These are phyloP conservation scores for Peziza echinospora DNA, from an alignment of 495 filamentous ascomycete genomes.

Conservation along the genomic window DNA sequence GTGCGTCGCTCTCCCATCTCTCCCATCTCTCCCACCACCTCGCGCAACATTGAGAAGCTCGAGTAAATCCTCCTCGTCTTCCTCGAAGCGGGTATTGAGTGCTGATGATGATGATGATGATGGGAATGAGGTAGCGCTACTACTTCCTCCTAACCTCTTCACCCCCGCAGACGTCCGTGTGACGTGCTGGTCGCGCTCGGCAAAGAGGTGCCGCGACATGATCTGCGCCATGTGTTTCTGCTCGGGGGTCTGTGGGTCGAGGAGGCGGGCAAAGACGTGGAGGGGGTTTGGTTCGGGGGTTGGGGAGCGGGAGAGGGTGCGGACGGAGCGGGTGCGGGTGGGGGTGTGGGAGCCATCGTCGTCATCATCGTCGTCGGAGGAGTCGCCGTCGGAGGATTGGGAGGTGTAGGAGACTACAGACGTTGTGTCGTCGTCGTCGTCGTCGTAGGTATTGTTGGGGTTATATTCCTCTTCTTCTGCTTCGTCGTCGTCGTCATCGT, in stretches of 20 bases:
- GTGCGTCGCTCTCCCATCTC: conserved; percentile 44
- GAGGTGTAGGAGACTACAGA: no score
- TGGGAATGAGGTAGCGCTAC: no score
- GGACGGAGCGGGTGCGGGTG: neutral
- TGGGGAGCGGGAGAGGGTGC: conserved; percentile 38
- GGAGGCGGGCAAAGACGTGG: conserved; percentile 50
- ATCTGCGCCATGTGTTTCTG: conserved; percentile 61
- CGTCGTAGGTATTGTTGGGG: no score
- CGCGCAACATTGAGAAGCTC: conserved; percentile 12
- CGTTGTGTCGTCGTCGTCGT: no score
- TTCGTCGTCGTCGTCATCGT: no score
- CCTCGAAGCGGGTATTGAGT: no score
- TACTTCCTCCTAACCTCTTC: conserved; percentile 52
- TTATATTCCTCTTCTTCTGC: no score
- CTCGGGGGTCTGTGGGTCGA: conserved; percentile 58
- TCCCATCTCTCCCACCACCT: conserved; percentile 45
- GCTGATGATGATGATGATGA: no score
- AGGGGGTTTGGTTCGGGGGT: conserved; percentile 24
- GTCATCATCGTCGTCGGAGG: conserved; percentile 30
- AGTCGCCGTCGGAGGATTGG: no score
- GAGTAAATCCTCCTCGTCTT: no score
- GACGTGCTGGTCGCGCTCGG: conserved; percentile 28
- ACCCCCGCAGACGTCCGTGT: conserved; percentile 36
- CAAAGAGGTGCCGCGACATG: conserved; percentile 63
- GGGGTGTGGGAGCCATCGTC: conserved; percentile 22